These are phyloP conservation scores for Mortierella claussenii DNA, from an alignment of 192 early-diverging fungal species.

Conservation along the genomic window DNA sequence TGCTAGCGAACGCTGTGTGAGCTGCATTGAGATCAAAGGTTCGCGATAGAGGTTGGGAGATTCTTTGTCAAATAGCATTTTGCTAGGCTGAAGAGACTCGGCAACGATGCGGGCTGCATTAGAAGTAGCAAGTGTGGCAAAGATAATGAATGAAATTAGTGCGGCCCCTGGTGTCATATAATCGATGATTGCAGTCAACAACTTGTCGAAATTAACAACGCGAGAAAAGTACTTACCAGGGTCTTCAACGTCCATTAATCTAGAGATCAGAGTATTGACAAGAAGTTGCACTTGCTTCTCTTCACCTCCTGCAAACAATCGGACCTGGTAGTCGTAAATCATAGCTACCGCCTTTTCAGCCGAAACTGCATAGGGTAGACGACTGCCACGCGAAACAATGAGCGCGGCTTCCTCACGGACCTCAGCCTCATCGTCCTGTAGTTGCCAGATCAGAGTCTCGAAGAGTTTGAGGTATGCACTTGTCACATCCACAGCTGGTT, in stretches of 20 bases:
- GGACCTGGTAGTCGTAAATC: slow-evolving; percentile 48
- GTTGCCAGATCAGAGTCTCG: slow-evolving; percentile 63
- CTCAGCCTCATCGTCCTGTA: slow-evolving; percentile 86
- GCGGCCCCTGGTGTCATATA: too few species aligned
- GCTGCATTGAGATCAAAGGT: slow-evolving; percentile 62
- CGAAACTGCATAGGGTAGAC: slow-evolving; percentile 65
- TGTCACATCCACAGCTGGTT: slow-evolving; percentile 52
- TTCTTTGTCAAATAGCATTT: slow-evolving; percentile 83
- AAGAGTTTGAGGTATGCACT: slow-evolving; percentile 36
- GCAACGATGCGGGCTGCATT: slow-evolving; percentile 32
- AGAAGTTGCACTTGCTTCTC: slow-evolving; percentile 38
- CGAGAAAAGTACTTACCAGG: slow-evolving; percentile 28
- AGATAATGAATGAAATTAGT: too few species aligned
- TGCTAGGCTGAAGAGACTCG: slow-evolving; percentile 56
- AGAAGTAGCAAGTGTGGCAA: slow-evolving; percentile 4
- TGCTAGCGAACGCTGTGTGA: slow-evolving; percentile 22
- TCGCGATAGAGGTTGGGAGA: slow-evolving; percentile 81
- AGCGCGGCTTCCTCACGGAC: slow-evolving; percentile 72
- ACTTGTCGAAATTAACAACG: too few species aligned
- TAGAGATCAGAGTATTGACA: slow-evolving; percentile 20
- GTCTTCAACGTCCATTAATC: slow-evolving; percentile 31
- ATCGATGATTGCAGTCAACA: too few species aligned
- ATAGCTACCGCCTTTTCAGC: slow-evolving; percentile 65
- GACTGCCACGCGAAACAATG: slow-evolving; percentile 67
- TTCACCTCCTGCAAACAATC: slow-evolving; percentile 38